phyloP scores from a whole-genome alignment of 352 stramenopile genomes.

The Pythium volutum region DNA sequence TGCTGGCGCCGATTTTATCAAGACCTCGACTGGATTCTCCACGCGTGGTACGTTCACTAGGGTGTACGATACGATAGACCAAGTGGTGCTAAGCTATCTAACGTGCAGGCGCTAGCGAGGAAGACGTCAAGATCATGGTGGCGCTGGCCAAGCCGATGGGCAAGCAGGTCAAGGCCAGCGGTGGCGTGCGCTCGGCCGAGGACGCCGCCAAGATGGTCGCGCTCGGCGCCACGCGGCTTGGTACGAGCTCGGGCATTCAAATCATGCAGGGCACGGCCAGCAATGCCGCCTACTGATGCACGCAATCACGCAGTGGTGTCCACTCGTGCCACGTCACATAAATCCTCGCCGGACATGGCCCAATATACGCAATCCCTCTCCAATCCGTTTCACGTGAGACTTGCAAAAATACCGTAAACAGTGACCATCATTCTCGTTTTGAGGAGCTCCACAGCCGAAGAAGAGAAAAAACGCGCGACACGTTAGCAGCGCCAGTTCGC shows the following conservation, averaged over 20 bases:
- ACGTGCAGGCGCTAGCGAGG: slow-evolving; percentile 54
- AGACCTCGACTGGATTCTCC: slow-evolving; percentile 85
- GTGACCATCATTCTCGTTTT: slow-evolving; percentile 18
- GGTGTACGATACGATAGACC: no score
- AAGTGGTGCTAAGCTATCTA: neutral
- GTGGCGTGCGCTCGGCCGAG: slow-evolving; percentile 62
- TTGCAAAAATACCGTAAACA: neutral
- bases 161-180: slow-evolving; percentile 82
- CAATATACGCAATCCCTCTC: slow-evolving; percentile 11
- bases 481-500: no score
- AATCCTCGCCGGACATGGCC: neutral
- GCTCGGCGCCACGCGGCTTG: slow-evolving; percentile 65
- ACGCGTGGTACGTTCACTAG: slow-evolving; percentile 41
- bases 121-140: slow-evolving; percentile 76
- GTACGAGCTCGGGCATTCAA: slow-evolving; percentile 64
- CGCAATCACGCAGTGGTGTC: no score
- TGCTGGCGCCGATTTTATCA: slow-evolving; percentile 82
- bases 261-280: slow-evolving; percentile 48
- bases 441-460: slow-evolving; percentile 1
- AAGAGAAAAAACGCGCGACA: neutral
- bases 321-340: slow-evolving; percentile 8
- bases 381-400: slow-evolving; percentile 3
- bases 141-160: slow-evolving; percentile 49
- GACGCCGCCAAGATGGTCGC: slow-evolving; percentile 74
- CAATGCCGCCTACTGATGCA: slow-evolving; percentile 26